phyloP scores from a whole-genome alignment of 169 alveolate genomes.

The Plasmodium vinckei region DNA sequence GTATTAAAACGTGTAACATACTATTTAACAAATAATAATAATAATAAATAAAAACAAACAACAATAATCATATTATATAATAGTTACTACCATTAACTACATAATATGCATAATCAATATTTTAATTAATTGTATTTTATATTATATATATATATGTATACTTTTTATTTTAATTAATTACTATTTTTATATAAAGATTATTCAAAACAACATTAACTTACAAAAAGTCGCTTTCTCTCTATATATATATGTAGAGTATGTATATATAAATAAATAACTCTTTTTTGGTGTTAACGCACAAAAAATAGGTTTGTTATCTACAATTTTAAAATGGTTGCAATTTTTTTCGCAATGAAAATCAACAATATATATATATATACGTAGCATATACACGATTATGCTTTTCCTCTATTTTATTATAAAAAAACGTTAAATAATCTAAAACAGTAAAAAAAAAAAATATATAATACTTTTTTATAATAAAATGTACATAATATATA shows the following conservation, averaged over 20 bases:
- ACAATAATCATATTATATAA: background rate
- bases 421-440: no score
- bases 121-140: background rate
- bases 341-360: slow-evolving; percentile 1
- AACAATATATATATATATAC: background rate
- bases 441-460: no score
- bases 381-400: background rate
- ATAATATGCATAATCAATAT: background rate
- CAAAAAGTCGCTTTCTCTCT: background rate
- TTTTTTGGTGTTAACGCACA: background rate
- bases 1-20: no score
- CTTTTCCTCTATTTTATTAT: background rate
- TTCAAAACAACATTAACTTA: background rate
- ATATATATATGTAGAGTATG: background rate
- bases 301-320: background rate
- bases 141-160: no score
- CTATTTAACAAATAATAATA: no score
- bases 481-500: no score
- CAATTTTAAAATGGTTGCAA: slow-evolving; percentile 2
- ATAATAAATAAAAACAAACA: background rate
- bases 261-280: background rate
- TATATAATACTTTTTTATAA: no score
- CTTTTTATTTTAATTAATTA: no score
- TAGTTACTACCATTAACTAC: slow-evolving; percentile 2
- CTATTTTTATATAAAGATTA: background rate